A percentile compares a stretch with the other conserved stretches of the same genome.
Evolutionary conservation across 2,329 filamentous ascomycete genomes (phyloP).

Genomic region (Immersiporthe knoxdaviesiana): DNA sequence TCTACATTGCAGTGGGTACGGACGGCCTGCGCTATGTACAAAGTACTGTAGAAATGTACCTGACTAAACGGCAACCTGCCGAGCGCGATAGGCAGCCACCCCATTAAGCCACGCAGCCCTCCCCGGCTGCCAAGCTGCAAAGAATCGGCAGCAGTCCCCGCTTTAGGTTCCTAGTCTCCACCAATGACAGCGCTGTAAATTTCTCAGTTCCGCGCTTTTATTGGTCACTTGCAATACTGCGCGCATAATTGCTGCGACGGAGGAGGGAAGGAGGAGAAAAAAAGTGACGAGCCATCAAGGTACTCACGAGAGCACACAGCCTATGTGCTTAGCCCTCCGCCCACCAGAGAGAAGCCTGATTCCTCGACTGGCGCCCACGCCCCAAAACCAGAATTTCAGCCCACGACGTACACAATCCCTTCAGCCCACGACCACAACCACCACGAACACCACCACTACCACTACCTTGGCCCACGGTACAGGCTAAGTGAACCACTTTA

Average conservation of each 20-base stretch:
- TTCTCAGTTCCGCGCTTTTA: neutral
- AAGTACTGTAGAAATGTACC: neutral
- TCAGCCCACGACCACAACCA: neutral
- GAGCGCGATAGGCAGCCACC: neutral
- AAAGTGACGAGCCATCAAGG: slow-evolving; percentile 7
- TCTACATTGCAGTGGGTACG: neutral
- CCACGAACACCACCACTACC: too few relatives aligned
- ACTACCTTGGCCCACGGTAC: neutral
- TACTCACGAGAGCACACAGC: slow-evolving; percentile 7
- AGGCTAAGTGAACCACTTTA: neutral
- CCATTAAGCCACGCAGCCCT: neutral
- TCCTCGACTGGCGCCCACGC: neutral
- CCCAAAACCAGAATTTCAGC: neutral
- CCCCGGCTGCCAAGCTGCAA: neutral
- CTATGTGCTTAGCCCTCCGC: neutral
- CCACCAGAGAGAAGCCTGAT: neutral
- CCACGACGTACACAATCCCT: neutral
- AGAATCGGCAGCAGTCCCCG: neutral
- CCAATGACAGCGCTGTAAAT: neutral
- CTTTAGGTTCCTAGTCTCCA: neutral
- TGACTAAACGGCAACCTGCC: neutral
- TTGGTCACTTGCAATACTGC: neutral
- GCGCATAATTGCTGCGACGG: neutral
- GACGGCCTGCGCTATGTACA: too few relatives aligned
- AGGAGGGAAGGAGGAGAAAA: neutral